Evolutionary conservation across 306 rosid species (phyloP), one percentile per base, ranked within the genome.

Genomic region (Alnus rubra): DNA sequence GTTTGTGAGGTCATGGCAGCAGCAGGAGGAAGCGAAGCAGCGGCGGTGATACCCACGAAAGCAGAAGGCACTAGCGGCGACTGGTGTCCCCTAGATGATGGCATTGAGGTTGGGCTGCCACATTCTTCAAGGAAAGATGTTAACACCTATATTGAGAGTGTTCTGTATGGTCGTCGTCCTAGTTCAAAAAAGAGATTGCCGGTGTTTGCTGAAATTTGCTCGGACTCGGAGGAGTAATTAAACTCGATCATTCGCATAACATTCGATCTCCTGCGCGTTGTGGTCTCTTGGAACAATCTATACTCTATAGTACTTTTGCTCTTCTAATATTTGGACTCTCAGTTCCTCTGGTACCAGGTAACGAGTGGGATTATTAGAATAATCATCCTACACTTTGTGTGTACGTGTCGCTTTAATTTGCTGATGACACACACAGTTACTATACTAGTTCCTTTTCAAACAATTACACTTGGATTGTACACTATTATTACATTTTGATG

Each of bases 61-160:
- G 77, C 82, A 49, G 53, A 74, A 69, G 55, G 39, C 49, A 18
- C 71, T 75, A 35, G 10, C 69, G 15, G 14, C 15, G 82, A 87
- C 49, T 94, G 98, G 97, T 94, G 90, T 49, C 96, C 94, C 19
- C 69, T 80, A 79, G 98, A 92, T 69, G 97, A 94, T 76, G 83
- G 79, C 79, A 92, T 90, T 80, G 82, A 76, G 76, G 39, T 83
- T 70, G 70, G 63, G 30, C 84, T 84, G 82, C 90, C 90, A 35
- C 15, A 55, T 78, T 71, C 76, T 73, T 79, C 88, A 71, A 82
- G 87, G 85, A 86, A 87, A 83, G 84, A 84, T 45, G 54, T 89
- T 30, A 75, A 87, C 56, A 70, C 76, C 5, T 14, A 87, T 63
- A 88, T 90, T 67, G 62, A 55, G 7, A n/a, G 31, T 7, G 12